Percentiles rank a stretch among this genome's conserved stretches.
Evolutionary conservation across 805 yeast species (phyloP).

Genomic region (Pichia deserticola): DNA sequence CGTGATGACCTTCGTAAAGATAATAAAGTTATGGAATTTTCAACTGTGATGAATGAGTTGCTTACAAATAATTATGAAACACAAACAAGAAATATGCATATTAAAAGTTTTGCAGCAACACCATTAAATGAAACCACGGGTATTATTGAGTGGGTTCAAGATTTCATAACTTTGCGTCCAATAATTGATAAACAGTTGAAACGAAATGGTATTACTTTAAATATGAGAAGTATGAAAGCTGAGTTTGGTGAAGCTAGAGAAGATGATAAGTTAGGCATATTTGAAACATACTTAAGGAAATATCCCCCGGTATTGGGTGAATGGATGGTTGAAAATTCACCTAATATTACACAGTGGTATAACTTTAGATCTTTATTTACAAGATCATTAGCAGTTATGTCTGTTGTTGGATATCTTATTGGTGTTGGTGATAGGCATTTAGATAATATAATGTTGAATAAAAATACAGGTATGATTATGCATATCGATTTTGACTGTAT

Average conservation of each 20-base stretch:
- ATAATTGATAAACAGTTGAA: conserved; percentile 34
- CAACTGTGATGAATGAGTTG: conserved; percentile 75
- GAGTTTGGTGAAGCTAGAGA: conserved; percentile 15
- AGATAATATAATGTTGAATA: conserved; percentile 75
- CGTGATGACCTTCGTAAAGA: conserved; percentile 93
- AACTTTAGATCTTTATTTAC: conserved; percentile 66
- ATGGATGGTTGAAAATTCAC: conserved; percentile 85
- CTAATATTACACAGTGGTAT: conserved; percentile 88
- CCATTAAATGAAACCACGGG: conserved; percentile 86
- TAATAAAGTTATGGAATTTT: conserved; percentile 87
- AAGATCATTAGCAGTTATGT: conserved; percentile 89
- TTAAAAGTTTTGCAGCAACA: conserved; percentile 79
- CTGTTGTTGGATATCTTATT: conserved; percentile 88
- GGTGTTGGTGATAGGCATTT: conserved; percentile 97
- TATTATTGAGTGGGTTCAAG: conserved; percentile 81
- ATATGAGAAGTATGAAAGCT: conserved; percentile 22
- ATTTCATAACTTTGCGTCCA: conserved; percentile 63
- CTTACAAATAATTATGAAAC: conserved; percentile 63
- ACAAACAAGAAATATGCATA: conserved; percentile 58
- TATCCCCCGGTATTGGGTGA: conserved; percentile 69
- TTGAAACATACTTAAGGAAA: conserved; percentile 25
- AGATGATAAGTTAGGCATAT: conserved; percentile 28
- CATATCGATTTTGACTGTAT: conserved; percentile 97
- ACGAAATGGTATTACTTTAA: conserved; percentile 21
- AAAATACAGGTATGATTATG: conserved; percentile 66